Percentiles rank a stretch among this genome's conserved stretches.
Evolutionary conservation across 805 yeast genomes (phyloP).

Genomic region (Nakazawaea wickerhamii): DNA sequence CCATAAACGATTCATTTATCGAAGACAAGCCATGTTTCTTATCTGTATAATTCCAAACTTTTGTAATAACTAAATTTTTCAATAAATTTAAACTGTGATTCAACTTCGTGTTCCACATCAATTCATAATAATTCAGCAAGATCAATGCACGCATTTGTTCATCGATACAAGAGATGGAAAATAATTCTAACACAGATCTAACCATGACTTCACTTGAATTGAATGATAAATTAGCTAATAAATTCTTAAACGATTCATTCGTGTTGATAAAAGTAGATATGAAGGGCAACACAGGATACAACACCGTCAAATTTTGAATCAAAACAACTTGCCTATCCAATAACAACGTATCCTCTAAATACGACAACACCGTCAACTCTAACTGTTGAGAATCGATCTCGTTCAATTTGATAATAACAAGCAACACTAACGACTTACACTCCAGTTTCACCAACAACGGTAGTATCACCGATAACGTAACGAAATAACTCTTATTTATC

Average conservation of each 20-base stretch:
- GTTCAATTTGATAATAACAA: slow-evolving; percentile 3
- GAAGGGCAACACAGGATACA: slow-evolving; percentile 5
- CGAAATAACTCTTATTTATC: neutral
- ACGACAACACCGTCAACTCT: neutral
- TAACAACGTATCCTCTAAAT: neutral
- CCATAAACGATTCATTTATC: neutral
- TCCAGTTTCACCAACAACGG: neutral
- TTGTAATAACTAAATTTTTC: neutral
- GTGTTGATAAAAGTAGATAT: neutral
- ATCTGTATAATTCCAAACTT: slow-evolving; percentile 3
- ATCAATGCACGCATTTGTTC: neutral
- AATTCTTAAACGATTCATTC: neutral
- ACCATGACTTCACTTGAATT: neutral
- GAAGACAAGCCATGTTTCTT: neutral
- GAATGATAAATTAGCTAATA: neutral
- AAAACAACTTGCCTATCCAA: neutral
- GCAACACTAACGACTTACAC: neutral
- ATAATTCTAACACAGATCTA: neutral
- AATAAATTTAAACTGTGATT: neutral
- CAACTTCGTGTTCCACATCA: neutral
- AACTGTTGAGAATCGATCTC: slow-evolving; percentile 2
- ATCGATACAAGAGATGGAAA: neutral
- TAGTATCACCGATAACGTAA: neutral
- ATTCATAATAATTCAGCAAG: neutral
- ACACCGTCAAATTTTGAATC: neutral